Base-by-base conservation (phyloP, 768 basidiomycete genomes). In the Astraeus odoratus region DNA sequence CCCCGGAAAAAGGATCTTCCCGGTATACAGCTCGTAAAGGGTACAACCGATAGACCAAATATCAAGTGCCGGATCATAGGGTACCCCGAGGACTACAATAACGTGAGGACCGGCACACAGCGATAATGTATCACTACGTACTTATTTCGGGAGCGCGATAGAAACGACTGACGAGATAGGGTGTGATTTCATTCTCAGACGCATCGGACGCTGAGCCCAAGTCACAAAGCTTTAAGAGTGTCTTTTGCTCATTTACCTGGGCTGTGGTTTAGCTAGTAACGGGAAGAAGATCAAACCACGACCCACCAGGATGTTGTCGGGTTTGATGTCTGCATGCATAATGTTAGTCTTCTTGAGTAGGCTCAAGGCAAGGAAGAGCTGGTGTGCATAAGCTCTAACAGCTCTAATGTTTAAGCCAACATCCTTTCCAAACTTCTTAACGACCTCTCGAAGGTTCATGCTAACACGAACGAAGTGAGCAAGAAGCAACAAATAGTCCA, bases 61-160 rank as follows among this genome's bases (percentile, higher is more conserved):
- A 58, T 98, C 95, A 22, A 99, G 75, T 0, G 93, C 77, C 6
- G 86, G 81, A 67, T 98, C 96, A 57, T 97, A 98, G 0, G 95
- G 93, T 24, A 87, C 78, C 25, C 96, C 96, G 45, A 99, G 81
- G 58, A 98, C 94, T 97, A 55, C 20, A 46, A 39, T 23, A 37
- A 47, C 39, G 50, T 59, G 29, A 59, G 55, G 44, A 30, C 48
- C 38, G 38, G 26, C 41, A n/a, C 19, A 35, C 30, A 31, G n/a
- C n/a, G 25, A n/a, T 16, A 39, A 30, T 29, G 31, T 30, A 31
- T 18, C 29, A 23, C 18, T 52, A 73, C 78, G 60, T 58, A 97
- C 95, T 99, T 60, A 98, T 98, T 69, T 99, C 96, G 2, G 96
- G 96, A 2, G 95, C 95, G 35, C 96, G 88, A 61, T 99, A 98